Evolutionary conservation across 2,329 filamentous ascomycete genomes (phyloP).

Genomic region (Calonectria pauciramosa): DNA sequence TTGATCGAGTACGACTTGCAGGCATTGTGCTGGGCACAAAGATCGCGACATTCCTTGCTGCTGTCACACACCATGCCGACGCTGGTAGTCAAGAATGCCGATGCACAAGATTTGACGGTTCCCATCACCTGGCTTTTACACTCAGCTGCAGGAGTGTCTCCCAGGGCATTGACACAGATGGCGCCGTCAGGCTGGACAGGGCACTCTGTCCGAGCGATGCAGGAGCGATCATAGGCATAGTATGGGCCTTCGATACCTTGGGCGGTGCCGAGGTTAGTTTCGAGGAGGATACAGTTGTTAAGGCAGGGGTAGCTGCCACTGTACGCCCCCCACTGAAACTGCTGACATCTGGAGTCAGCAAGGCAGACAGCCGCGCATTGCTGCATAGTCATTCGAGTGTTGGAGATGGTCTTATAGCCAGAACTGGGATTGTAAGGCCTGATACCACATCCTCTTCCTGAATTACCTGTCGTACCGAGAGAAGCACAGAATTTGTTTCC

Average conservation of each 20-base stretch:
- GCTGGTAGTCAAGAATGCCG: constrained; percentile 31
- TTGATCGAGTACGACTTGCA: constrained; percentile 41
- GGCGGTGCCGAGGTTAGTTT: constrained; percentile 11
- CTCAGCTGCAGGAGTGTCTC: constrained; percentile 32
- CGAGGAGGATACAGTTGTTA: constrained; percentile 35
- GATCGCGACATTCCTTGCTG: constrained; percentile 35
- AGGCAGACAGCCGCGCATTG: constrained; percentile 39
- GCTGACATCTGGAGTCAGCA: constrained; percentile 30
- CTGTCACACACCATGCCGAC: constrained; percentile 26
- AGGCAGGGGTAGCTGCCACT: constrained; percentile 24
- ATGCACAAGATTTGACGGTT: constrained; percentile 35
- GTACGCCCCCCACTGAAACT: constrained; percentile 36
- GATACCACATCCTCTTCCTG: constrained; percentile 34
- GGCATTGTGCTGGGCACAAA: constrained; percentile 37
- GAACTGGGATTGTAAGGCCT: constrained; percentile 34
- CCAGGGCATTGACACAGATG: constrained; percentile 34
- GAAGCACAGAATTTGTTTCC: constrained; percentile 34
- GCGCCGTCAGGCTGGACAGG: constrained; percentile 21
- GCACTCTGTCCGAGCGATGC: constrained; percentile 30
- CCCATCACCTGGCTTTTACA: constrained; percentile 24
- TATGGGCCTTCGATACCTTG: constrained; percentile 26
- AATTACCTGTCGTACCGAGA: constrained; percentile 20
- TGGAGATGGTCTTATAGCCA: constrained; percentile 33
- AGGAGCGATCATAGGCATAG: constrained; percentile 37
- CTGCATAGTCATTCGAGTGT: constrained; percentile 31